Evolutionary conservation across 129 eudicot genomes (phyloP).

Genomic region (Pittosporum tobira): DNA sequence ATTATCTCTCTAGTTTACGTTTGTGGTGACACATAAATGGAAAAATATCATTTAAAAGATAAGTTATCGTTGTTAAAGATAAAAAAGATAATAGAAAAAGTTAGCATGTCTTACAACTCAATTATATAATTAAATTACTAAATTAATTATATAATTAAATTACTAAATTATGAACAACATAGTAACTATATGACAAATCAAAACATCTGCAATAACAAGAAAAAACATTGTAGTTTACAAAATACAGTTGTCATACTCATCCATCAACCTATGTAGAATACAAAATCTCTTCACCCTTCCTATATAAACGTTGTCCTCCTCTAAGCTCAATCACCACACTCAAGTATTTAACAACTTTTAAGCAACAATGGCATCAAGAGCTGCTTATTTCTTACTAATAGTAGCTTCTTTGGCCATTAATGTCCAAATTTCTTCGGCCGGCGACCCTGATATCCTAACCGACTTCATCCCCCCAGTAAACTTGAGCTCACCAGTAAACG

Average conservation of each 20-base stretch:
- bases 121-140: too few relatives aligned
- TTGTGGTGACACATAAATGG: too few relatives aligned
- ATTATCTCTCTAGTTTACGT: too few relatives aligned
- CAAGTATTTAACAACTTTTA: too few relatives aligned
- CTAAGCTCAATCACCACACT: background rate
- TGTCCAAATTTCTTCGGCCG: background rate
- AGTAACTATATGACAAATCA: background rate
- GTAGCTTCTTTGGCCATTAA: background rate
- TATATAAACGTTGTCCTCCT: background rate
- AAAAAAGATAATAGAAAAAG: too few relatives aligned
- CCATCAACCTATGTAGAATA: background rate
- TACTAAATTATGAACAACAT: too few relatives aligned
- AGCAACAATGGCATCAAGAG: background rate
- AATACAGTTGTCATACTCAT: background rate
- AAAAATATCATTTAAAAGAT: too few relatives aligned
- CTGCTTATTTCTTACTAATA: background rate
- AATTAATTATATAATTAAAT: too few relatives aligned
- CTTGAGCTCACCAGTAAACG: too few relatives aligned
- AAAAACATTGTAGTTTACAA: background rate
- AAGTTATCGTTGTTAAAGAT: too few relatives aligned
- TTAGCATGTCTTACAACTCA: too few relatives aligned
- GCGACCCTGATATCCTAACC: constrained; percentile 24
- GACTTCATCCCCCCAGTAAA: constrained; percentile 17
- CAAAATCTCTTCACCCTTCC: background rate
- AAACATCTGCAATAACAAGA: background rate